phyloP scores from a whole-genome alignment of 1,139 yeast genomes.

The Lodderomyces margitis region DNA sequence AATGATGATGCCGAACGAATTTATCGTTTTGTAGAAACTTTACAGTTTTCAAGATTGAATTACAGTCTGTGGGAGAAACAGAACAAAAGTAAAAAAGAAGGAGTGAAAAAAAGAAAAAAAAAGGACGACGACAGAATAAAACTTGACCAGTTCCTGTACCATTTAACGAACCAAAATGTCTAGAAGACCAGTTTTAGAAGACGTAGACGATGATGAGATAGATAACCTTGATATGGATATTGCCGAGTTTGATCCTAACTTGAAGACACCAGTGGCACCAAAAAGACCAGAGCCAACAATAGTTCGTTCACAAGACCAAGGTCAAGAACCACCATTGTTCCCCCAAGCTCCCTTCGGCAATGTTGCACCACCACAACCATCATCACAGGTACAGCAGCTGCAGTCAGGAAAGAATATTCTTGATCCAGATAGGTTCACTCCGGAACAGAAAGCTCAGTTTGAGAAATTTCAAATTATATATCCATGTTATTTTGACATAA shows the following conservation, averaged over 20 bases:
- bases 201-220: conserved; percentile 83
- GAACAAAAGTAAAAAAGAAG: too few species aligned
- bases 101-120: background rate
- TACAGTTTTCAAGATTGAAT: too few species aligned
- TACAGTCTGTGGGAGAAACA: too few species aligned
- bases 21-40: too few species aligned
- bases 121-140: background rate
- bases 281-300: conserved; percentile 56
- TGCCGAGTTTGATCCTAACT: conserved; percentile 80
- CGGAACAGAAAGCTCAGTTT: conserved; percentile 58
- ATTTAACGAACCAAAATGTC: conserved; percentile 27
- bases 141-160: background rate
- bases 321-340: conserved; percentile 24
- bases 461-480: conserved; percentile 71
- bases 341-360: conserved; percentile 22
- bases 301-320: conserved; percentile 59
- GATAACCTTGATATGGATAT: conserved; percentile 92
- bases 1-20: too few species aligned
- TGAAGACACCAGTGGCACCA: conserved; percentile 70
- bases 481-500: conserved; percentile 88
- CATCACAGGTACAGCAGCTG: conserved; percentile 9
- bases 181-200: conserved; percentile 76
- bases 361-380: conserved; percentile 13
- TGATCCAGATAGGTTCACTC: conserved; percentile 39
- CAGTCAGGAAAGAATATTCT: conserved; percentile 25